Evolutionary conservation across 1,284 basidiomycete species (phyloP).

Genomic region (Phylloporus sp.): DNA sequence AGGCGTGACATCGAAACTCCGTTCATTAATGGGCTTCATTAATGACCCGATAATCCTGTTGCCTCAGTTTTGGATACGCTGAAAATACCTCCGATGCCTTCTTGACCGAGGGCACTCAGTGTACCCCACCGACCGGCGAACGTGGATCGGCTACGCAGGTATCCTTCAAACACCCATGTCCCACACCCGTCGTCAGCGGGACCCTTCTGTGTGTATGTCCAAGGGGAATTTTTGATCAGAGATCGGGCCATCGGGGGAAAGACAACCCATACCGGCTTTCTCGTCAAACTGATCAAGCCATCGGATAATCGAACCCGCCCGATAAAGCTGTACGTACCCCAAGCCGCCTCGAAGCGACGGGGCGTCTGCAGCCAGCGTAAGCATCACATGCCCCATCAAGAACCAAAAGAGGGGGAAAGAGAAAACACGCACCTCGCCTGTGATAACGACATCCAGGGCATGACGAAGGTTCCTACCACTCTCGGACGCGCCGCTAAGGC

Average conservation of each 20-base stretch:
- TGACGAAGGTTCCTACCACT: slow-evolving; percentile 31
- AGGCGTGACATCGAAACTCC: slow-evolving; percentile 23
- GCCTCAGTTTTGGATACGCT: slow-evolving; percentile 48
- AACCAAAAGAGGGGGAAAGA: slow-evolving; percentile 13
- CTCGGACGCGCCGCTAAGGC: slow-evolving; percentile 32
- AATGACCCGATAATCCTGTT: slow-evolving; percentile 34
- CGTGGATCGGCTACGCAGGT: slow-evolving; percentile 31
- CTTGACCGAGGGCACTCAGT: slow-evolving; percentile 24
- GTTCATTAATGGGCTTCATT: slow-evolving; percentile 35
- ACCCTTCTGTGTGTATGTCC: slow-evolving; percentile 24
- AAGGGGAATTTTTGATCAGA: slow-evolving; percentile 5
- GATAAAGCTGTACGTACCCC: slow-evolving; percentile 44
- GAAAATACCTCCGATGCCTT: slow-evolving; percentile 54
- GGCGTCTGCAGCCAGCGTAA: slow-evolving; percentile 39
- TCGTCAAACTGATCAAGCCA: slow-evolving; percentile 50
- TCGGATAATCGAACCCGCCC: slow-evolving; percentile 56
- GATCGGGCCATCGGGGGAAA: slow-evolving; percentile 4
- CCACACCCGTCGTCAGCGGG: slow-evolving; percentile 35
- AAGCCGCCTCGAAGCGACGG: slow-evolving; percentile 34
- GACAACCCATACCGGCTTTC: slow-evolving; percentile 33
- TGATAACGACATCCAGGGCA: slow-evolving; percentile 42
- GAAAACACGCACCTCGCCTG: slow-evolving; percentile 34
- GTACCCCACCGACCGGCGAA: slow-evolving; percentile 36
- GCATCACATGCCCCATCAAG: slow-evolving; percentile 20
- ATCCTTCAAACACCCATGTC: slow-evolving; percentile 41